Evolutionary conservation across 768 basidiomycete genomes (phyloP).

Genomic region (Collybiopsis luxurians): DNA sequence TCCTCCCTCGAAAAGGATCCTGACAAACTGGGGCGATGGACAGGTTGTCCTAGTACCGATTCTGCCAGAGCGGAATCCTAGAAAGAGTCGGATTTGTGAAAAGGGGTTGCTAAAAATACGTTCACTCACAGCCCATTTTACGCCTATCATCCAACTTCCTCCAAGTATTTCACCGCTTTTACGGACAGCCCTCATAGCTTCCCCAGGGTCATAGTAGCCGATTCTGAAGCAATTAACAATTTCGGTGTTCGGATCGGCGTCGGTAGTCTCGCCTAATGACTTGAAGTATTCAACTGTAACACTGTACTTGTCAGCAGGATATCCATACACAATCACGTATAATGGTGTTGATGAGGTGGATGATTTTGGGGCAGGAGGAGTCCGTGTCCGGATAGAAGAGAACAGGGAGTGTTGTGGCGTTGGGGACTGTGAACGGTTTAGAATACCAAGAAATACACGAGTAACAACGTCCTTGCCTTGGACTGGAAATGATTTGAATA

Average conservation of each 20-base stretch:
- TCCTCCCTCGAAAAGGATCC: slow-evolving; percentile 24
- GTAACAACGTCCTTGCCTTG: slow-evolving; percentile 34
- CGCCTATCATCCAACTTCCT: slow-evolving; percentile 81
- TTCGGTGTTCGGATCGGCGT: slow-evolving; percentile 63
- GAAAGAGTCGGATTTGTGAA: background rate
- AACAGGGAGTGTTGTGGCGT: slow-evolving; percentile 22
- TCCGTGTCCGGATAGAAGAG: slow-evolving; percentile 29
- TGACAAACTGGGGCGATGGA: slow-evolving; percentile 16
- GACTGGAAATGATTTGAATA: slow-evolving; percentile 45
- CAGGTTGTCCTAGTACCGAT: slow-evolving; percentile 34
- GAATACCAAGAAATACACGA: background rate
- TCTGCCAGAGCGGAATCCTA: slow-evolving; percentile 66
- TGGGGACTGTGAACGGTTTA: background rate
- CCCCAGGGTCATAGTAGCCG: slow-evolving; percentile 66
- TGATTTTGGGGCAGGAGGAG: slow-evolving; percentile 24
- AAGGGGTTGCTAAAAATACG: slow-evolving; percentile 1
- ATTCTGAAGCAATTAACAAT: slow-evolving; percentile 82
- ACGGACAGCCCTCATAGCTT: slow-evolving; percentile 75
- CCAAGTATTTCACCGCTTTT: slow-evolving; percentile 80
- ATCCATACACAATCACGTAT: slow-evolving; percentile 85
- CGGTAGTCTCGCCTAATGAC: slow-evolving; percentile 68
- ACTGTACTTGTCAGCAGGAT: slow-evolving; percentile 76
- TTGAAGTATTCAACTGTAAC: slow-evolving; percentile 72
- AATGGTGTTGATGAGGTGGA: slow-evolving; percentile 33
- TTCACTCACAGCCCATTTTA: slow-evolving; percentile 76